These are phyloP conservation scores for Verticillium longisporum DNA, from an alignment of 2,329 filamentous ascomycete species.

Conservation along the genomic window DNA sequence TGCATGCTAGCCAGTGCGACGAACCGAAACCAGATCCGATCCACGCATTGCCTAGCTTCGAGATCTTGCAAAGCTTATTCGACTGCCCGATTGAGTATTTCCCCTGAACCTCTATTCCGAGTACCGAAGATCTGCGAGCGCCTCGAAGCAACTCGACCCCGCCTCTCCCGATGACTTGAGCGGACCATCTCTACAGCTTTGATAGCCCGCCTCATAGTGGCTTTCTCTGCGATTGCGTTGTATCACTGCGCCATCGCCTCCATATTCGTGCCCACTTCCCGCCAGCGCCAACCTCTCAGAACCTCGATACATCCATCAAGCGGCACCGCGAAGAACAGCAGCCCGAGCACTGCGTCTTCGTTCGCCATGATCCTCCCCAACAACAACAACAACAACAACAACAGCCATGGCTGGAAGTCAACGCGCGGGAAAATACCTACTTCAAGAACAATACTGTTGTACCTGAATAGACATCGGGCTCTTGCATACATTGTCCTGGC, in stretches of 20 bases:
- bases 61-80: too few relatives aligned
- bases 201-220: background rate
- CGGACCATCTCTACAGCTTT: background rate
- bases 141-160: background rate
- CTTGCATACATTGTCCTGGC: constrained; percentile 65
- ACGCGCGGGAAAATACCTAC: constrained; percentile 71
- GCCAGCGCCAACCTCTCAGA: background rate
- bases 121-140: background rate
- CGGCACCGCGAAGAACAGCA: background rate
- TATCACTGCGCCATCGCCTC: too few relatives aligned
- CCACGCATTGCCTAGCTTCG: background rate
- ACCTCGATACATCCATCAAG: background rate
- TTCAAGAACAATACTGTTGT: constrained; percentile 61
- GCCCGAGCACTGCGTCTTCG: background rate
- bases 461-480: constrained; percentile 72
- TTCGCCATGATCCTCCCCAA: constrained; percentile 74
- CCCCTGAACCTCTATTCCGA: background rate
- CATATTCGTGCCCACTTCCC: background rate
- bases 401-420: constrained; percentile 87
- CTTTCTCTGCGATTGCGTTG: background rate
- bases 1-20: background rate
- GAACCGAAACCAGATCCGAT: background rate
- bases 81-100: background rate
- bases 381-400: constrained; percentile 60
- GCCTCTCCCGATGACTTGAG: background rate